Evolutionary conservation across 192 early-diverging fungal genomes (phyloP), one percentile per base, ranked within the genome.

Genomic region (Kickxella alabastrina): DNA sequence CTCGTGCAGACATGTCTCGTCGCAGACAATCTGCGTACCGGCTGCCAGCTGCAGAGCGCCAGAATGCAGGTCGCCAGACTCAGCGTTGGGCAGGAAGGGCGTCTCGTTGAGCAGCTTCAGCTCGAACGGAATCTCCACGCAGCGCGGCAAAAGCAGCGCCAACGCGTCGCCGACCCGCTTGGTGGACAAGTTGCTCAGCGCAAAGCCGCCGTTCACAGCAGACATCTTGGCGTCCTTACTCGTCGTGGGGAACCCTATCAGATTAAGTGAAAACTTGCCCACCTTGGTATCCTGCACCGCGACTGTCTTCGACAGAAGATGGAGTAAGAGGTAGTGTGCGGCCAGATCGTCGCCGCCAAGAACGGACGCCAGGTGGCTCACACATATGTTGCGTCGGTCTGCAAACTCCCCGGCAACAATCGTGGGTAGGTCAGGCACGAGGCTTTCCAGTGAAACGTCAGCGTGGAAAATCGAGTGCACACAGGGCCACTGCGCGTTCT

Each of bases 1-100:
- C 48, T 88, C 85, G 18, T 80, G 61, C 54, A 90, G 50, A 15
- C 75, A 79, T 1, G 86, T 87, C 55, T 90, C 88, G 54, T 90
- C 88, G 25, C 87, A 70, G 3, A 88, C 45, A 10, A 88, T 40
- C 23, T 65, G 58, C 0, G 88, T 88, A 12, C 75, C 79, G 3
- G 68, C 39, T 12, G 76, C 62, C 17, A 88, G 66, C 64, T 90
- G 88, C 18, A 90, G 61, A 2, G 81, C 65, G 19, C 88, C 88
- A 0, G 86, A 70, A 7, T 58, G 46, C 17, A 90, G 55, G 15
- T 85, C 62, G 27, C 67, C 66, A n/a, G 52, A 45, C 27, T 82
- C 80, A 13, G 79, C 79, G 17, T 70, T 65, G 5, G 88, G 88
- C 44, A 65, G 57, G 47, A 83, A 88, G 17, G 54, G 50, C 8